Percentiles rank a stretch among this genome's conserved stretches.
Conservation (phyloP, 257 asterid species). For the Perilla frutescens region DNA sequence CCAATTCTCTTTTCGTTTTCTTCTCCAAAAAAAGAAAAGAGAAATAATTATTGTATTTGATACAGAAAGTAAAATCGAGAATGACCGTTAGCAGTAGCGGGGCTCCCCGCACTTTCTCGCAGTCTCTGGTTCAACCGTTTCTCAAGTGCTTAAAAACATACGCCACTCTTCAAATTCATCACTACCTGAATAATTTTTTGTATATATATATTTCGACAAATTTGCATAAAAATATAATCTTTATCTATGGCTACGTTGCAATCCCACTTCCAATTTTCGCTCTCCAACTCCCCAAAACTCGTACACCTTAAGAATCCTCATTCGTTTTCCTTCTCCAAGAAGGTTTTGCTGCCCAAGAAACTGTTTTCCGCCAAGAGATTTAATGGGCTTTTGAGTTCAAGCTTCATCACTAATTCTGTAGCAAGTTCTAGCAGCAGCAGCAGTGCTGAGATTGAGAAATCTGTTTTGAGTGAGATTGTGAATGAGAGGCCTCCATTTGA, state of each 20-base stretch:
- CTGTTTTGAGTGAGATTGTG: constrained; percentile 46
- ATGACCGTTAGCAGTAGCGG: constrained; percentile 35
- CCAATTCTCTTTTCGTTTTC: no score
- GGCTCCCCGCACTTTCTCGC: constrained; percentile 39
- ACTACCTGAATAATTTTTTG: background rate
- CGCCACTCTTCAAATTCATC: background rate
- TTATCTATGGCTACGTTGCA: constrained; percentile 67
- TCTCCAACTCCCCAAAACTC: constrained; percentile 49
- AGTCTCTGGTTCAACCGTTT: constrained; percentile 37
- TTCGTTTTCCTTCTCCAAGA: constrained; percentile 51
- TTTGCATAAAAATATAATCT: constrained; percentile 12
- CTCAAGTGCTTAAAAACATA: constrained; percentile 26
- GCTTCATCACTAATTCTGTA: constrained; percentile 39
- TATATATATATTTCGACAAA: background rate
- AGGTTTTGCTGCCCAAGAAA: constrained; percentile 41
- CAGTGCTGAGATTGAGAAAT: constrained; percentile 45
- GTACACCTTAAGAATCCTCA: constrained; percentile 56
- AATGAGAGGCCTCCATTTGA: constrained; percentile 72
- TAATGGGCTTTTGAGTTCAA: constrained; percentile 45
- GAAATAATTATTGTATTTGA: no score
- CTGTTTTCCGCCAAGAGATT: constrained; percentile 40
- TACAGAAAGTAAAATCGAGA: background rate
- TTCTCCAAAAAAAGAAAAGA: no score
- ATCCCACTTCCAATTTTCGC: constrained; percentile 41
- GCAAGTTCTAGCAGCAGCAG: constrained; percentile 36